Base-by-base conservation (phyloP, 495 filamentous ascomycete genomes). In the Tuber borchii region DNA sequence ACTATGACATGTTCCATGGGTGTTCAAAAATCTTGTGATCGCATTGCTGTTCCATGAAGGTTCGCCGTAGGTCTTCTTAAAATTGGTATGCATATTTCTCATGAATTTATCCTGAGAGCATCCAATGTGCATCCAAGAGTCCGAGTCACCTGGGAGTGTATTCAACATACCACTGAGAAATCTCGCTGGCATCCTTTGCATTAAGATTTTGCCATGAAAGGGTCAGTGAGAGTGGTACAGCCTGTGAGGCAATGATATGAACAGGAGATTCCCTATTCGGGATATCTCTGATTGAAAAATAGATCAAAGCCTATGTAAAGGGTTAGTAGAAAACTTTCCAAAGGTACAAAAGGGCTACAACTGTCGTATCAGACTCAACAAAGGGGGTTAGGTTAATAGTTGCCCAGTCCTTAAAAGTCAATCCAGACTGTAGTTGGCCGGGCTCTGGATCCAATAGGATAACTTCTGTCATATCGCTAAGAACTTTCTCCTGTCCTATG, bases 91-190 rank as follows among this genome's bases (percentile, higher is more conserved):
- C 56, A 61, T 61, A 16, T 61, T n/a, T 61, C 56, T 9, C 16
- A 61, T 61, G 16, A 61, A 61, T 61, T 3, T 61, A 31, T 12
- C 26, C 1, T n/a, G 56, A 16, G 56, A n/a, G n/a, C 31, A 61
- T n/a, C 26, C 2, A 31, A 61, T 10, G 4, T n/a, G 56, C 31
- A 61, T 61, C 56, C 71, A 79, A n/a, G n/a, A n/a, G n/a, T n/a
- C n/a, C n/a, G 48, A 71, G 69, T 69, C n/a, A 31, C n/a, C 73
- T n/a, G n/a, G n/a, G n/a, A n/a, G n/a, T n/a, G n/a, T n/a, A n/a
- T n/a, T n/a, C n/a, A n/a, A n/a, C n/a, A n/a, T n/a, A n/a, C 17
- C 77, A 48, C 17, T n/a, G 77, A 71, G 72, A 79, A 31, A 79
- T 69, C 40, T 79, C 76, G 31, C 73, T 51, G 39, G 77, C 77